These are phyloP conservation scores for Vitis cinerea DNA, from an alignment of 164 flowering plant genomes.

Conservation along the genomic window DNA sequence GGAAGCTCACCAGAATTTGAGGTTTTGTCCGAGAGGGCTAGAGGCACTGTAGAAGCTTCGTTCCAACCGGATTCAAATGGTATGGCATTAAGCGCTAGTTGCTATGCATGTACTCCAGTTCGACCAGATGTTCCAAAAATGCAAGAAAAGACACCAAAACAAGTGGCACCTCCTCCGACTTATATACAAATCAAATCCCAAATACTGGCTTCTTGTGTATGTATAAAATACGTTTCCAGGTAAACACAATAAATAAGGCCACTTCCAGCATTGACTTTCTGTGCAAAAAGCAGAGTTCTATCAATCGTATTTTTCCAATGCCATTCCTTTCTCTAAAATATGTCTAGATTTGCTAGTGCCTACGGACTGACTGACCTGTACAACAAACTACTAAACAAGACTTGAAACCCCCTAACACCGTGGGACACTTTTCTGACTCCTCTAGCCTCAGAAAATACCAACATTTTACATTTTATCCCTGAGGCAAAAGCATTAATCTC, in stretches of 20 bases:
- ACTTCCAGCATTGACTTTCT: not conserved
- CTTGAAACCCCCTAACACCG: constrained; percentile 10
- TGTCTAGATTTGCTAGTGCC: constrained; percentile 10
- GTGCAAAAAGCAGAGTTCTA: constrained; percentile 1
- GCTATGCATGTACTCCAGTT: no score
- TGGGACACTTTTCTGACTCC: constrained; percentile 11
- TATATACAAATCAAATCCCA: not conserved
- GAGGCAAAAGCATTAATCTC: constrained; percentile 19
- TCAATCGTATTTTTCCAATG: not conserved
- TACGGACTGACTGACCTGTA: constrained; percentile 24
- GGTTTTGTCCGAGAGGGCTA: no score
- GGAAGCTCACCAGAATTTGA: no score
- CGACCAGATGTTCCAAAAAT: no score
- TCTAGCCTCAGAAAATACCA: constrained; percentile 15
- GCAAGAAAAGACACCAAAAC: no score
- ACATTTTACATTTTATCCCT: constrained; percentile 30
- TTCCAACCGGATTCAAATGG: no score
- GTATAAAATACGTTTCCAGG: not conserved
- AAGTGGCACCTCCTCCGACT: no score
- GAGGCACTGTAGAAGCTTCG: no score
- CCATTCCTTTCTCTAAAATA: not conserved
- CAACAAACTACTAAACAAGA: constrained; percentile 11
- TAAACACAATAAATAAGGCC: not conserved
- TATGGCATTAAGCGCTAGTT: no score
- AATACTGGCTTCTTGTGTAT: not conserved